Base-by-base conservation (phyloP, 176 grass and related monocot genomes). In the Leersia perrieri region DNA sequence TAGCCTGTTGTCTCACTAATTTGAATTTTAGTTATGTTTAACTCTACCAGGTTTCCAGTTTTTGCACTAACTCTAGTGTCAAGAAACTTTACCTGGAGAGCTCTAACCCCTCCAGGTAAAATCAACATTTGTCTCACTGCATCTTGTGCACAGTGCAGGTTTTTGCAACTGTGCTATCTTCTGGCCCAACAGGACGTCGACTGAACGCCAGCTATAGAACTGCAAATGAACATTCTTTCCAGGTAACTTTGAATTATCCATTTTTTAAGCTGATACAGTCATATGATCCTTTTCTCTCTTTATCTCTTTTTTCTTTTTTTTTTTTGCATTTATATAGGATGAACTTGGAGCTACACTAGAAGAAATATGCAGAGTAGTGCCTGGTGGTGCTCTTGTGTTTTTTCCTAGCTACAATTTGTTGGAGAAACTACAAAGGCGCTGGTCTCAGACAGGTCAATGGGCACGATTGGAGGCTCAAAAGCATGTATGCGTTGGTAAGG, bases 381-480 rank as follows among this genome's bases (percentile, higher is more conserved):
- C 95, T 72, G 88, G 92, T 45, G 95, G 95, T 40, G 88, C 90
- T 85, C 90, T 98, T 81, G 95, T 92, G 70, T 98, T 98, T 66
- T 94, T 98, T 34, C 95, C 95, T 71, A 98, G 95, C 80, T 98
- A 94, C 65, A 98, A 98, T 65, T 88, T 98, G 68, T 75, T 98
- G 78, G 95, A 98, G 33, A 98, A 94, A 80, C 39, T 98, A 53
- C 90, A 83, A 68, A 51, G 22, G 10, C 92, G 95, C 9, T 98
- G 95, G 95, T 86, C 57, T 78, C 78, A 90, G 51, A 98, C 95
- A 77, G 92, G 92, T 78, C 95, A 94, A 79, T 98, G 95, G 95
- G 81, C 83, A 83, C 88, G 88, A 33, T 79, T 98, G 81, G 89
- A 98, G 92, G 95, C 95, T 74, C 76, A 86, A 66, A 98, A 98